Percentiles rank a stretch among this genome's conserved stretches.
Evolutionary conservation across 257 asterid genomes (phyloP).

Genomic region (Solanum lignicaule): DNA sequence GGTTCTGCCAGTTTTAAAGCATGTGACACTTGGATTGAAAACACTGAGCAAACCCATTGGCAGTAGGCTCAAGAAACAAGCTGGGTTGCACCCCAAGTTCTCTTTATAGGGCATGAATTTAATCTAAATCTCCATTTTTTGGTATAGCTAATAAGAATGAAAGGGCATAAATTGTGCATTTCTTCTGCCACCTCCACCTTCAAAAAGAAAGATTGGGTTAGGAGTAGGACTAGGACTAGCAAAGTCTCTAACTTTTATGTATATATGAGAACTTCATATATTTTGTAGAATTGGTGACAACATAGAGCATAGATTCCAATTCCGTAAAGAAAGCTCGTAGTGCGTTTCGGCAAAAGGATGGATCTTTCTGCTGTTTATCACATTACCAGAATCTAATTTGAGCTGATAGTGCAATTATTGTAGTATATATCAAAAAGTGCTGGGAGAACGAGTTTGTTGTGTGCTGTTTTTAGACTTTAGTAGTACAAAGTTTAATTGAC

Average conservation of each 20-base stretch:
- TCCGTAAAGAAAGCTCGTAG: not conserved
- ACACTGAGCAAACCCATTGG: constrained; percentile 88
- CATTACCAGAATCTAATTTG: not conserved
- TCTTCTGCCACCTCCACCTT: not conserved
- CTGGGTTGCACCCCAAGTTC: constrained; percentile 74
- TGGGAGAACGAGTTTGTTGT: not conserved
- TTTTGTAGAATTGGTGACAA: not conserved
- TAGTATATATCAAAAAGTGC: not conserved
- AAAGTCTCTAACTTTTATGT: not conserved
- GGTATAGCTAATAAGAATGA: not conserved
- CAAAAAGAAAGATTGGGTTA: not conserved
- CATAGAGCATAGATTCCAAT: not conserved
- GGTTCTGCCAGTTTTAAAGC: constrained; percentile 77
- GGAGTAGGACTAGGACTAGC: not conserved
- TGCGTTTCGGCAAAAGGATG: not conserved
- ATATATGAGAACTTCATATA: not conserved
- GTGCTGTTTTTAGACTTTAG: not conserved
- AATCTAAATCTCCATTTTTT: not conserved
- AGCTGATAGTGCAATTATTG: not conserved
- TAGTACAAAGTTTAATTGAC: not conserved
- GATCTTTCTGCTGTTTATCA: not conserved
- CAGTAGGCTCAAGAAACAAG: constrained; percentile 61
- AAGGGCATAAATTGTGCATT: not conserved
- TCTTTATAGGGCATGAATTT: not conserved
- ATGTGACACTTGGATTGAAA: constrained; percentile 87